These are phyloP conservation scores for Steccherinum ochraceum DNA, from an alignment of 768 basidiomycete genomes.

Conservation along the genomic window DNA sequence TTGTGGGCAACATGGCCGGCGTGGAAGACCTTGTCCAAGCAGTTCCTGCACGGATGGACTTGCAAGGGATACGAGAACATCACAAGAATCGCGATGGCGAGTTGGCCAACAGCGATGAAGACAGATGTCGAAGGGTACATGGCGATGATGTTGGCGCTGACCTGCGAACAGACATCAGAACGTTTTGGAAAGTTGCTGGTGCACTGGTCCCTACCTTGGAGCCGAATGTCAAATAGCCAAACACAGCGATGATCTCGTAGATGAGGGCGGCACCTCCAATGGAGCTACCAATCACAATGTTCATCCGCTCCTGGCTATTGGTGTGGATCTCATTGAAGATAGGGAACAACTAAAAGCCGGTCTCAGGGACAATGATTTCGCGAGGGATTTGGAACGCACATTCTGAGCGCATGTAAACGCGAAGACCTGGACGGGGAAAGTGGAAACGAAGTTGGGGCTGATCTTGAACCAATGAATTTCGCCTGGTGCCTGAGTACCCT, in stretches of 20 bases:
- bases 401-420: constrained; percentile 93
- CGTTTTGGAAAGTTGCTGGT: background rate
- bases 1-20: constrained; percentile 28
- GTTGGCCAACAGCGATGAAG: constrained; percentile 88
- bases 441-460: constrained; percentile 71
- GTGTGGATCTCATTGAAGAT: constrained; percentile 85
- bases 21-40: constrained; percentile 85
- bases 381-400: constrained; percentile 36
- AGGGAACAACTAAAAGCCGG: constrained; percentile 67
- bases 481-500: constrained; percentile 56
- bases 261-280: constrained; percentile 80
- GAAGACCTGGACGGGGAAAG: constrained; percentile 91
- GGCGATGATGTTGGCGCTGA: constrained; percentile 88
- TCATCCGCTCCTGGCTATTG: constrained; percentile 81
- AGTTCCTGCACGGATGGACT: constrained; percentile 88
- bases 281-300: constrained; percentile 78
- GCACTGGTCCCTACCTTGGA: constrained; percentile 52
- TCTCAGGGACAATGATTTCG: background rate
- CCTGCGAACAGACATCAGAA: constrained; percentile 34
- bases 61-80: constrained; percentile 93
- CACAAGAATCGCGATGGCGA: constrained; percentile 88
- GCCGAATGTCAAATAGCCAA: constrained; percentile 93
- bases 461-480: constrained; percentile 70
- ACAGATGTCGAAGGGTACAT: constrained; percentile 90
- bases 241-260: constrained; percentile 84